phyloP scores from a whole-genome alignment of 495 filamentous ascomycete genomes.

The Xylaria bambusicola region DNA sequence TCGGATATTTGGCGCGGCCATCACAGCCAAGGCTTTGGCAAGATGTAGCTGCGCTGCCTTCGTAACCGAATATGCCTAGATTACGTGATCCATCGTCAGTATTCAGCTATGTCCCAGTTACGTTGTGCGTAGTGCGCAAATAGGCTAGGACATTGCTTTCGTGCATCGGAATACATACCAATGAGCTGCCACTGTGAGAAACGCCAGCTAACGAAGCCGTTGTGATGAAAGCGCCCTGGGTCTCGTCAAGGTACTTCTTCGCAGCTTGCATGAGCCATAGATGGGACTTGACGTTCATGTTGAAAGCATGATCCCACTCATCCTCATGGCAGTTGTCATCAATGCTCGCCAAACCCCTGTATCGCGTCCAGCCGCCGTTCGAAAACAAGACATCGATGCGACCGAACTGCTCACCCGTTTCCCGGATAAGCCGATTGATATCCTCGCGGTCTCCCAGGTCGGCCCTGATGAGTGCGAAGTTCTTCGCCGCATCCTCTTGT shows the following conservation, averaged over 20 bases:
- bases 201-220: slow-evolving; percentile 58
- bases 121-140: no score
- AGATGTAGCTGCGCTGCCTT: slow-evolving; percentile 62
- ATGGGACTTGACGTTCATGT: slow-evolving; percentile 61
- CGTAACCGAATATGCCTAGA: slow-evolving; percentile 50
- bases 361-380: slow-evolving; percentile 59
- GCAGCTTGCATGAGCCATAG: slow-evolving; percentile 57
- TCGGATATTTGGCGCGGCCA: slow-evolving; percentile 53
- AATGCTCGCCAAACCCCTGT: slow-evolving; percentile 51
- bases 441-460: slow-evolving; percentile 49
- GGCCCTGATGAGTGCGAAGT: slow-evolving; percentile 48
- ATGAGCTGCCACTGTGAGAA: slow-evolving; percentile 50
- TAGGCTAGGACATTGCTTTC: no score
- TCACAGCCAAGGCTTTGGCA: slow-evolving; percentile 51
- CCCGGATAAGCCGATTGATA: slow-evolving; percentile 45
- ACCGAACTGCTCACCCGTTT: slow-evolving; percentile 47
- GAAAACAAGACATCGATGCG: slow-evolving; percentile 57
- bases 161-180: slow-evolving; percentile 42
- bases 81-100: slow-evolving; percentile 2
- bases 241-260: slow-evolving; percentile 47
- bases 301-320: slow-evolving; percentile 59
- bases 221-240: slow-evolving; percentile 55
- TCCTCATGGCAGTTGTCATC: slow-evolving; percentile 58
- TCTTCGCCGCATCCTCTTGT: not conserved
- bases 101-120: no score